Percentiles rank a stretch among this genome's conserved stretches.
These are phyloP conservation scores for Brassica rapa DNA, from an alignment of 345 rosid species.

Conservation along the genomic window DNA sequence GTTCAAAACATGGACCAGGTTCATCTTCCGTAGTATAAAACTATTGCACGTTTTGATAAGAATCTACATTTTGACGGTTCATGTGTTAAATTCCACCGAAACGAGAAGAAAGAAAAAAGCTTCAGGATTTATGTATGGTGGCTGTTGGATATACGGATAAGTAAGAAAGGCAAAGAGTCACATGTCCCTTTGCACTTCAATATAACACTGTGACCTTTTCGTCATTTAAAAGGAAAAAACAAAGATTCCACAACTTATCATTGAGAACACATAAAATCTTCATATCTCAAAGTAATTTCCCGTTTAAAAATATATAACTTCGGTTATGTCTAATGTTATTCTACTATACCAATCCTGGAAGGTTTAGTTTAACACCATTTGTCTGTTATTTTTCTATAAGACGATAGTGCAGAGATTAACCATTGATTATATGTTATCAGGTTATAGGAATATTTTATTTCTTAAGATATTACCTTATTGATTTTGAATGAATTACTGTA, in stretches of 20 bases:
- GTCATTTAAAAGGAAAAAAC: background rate
- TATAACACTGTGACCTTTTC: background rate
- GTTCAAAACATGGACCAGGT: conserved; percentile 19
- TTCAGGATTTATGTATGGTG: conserved; percentile 5
- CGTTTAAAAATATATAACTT: too few species aligned
- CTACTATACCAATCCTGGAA: too few species aligned
- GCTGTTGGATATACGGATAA: conserved; percentile 25
- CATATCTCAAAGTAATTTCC: background rate
- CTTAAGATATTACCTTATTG: too few species aligned
- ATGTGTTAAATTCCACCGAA: conserved; percentile 11
- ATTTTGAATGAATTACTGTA: too few species aligned
- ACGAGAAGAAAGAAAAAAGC: background rate
- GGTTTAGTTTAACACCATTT: too few species aligned
- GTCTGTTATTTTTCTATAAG: too few species aligned
- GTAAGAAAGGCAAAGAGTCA: conserved; percentile 22
- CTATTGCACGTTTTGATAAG: conserved; percentile 14
- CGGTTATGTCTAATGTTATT: too few species aligned
- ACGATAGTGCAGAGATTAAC: too few species aligned
- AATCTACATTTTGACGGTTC: conserved; percentile 7
- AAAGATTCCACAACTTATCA: background rate
- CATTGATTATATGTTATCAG: too few species aligned
- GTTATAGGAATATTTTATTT: too few species aligned
- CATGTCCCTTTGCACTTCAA: conserved; percentile 24
- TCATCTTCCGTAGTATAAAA: conserved; percentile 13
- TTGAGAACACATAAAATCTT: background rate